Evolutionary conservation across 1,284 basidiomycete genomes (phyloP), one percentile per base, ranked within the genome.

Genomic region (Cutaneotrichosporon sp.): DNA sequence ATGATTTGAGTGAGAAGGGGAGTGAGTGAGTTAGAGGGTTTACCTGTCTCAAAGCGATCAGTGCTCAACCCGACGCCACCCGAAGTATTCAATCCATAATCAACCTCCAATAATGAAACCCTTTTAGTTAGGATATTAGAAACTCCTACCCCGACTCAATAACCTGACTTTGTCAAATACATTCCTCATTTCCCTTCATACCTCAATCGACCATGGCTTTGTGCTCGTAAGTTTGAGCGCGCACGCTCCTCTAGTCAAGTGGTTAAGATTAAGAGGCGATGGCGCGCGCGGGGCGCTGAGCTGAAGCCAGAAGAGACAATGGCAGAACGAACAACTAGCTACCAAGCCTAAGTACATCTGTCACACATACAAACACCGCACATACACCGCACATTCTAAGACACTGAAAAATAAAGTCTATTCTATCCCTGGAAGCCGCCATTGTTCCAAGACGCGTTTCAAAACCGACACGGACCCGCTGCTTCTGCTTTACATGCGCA

Each of bases 401-500:
- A 42, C 18, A n/a, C 4, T 5, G 18, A 8, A 46, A 16, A 4
- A 18, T 2, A n/a, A 46, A 46, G 16, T 5, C 42, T n/a, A 46
- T 18, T 5, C 10, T 42, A 18, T 42, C 42, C 42, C 42, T 46
- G 42, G 42, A n/a, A 16, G 18, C 16, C 42, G 18, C 42, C 42
- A 46, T 46, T 46, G 42, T 46, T 46, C 40, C 16, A n/a, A 16
- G 11, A 18, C 11, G 42, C 42, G 42, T 46, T 46, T 46, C 42
- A 46, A 46, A n/a, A 16, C 18, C 7, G 16, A 46, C 42, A 46
- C 42, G 42, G 42, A n/a, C 42, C 42, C 18, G 4, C 2, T 13
- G 13, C 22, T 38, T 18, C 2, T 13, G 13, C 22, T 38, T 60
- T 62, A 73, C 75, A 79, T 75, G 47, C 67, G 69, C 38, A 79